Base-by-base conservation (phyloP, 1,139 yeast genomes). In the Yamadazyma triangularis region DNA sequence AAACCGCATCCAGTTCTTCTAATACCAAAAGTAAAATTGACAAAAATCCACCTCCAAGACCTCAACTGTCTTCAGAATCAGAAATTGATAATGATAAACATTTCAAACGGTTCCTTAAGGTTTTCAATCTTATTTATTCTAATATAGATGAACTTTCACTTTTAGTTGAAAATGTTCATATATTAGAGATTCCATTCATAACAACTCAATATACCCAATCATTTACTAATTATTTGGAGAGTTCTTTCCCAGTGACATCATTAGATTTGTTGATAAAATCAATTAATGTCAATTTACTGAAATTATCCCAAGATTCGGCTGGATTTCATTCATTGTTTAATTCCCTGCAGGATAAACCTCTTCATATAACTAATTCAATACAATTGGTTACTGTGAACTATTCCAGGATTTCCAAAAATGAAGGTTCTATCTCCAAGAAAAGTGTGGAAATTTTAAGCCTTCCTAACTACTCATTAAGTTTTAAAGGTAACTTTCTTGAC, bases 271-370 rank as follows among this genome's bases (percentile, higher is more conserved):
- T 39, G 13, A 53, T 54, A 32, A 66, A 58, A 40, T 64, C 60
- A 3, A 46, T 47, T 6, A 56, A 64, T 3, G 43, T 64, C 24
- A 63, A 61, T 40, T 41, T 60, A 13, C 48, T 58, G 12, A 56
- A 62, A 33, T 38, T 73, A 16, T 42, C 50, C 15, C 43, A 52
- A 9, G 54, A 52, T 25, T 58, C 72, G 8, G 77, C 87, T 1
- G 89, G 88, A 0, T 81, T 66, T 48, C 80, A 79, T 34, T 61
- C 79, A 3, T 47, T 69, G 12, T 81, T 75, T 45, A 60, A 64
- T 23, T 62, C 70, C 8, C 49, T 40, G 5, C 30, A 53, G 3
- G 87, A 80, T 40, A 52, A 51, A 11, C 88, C 88, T 1, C 51
- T 75, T 27, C 77, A 76, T 36, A 42, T 68, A 24, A 62, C 77